Evolutionary conservation across 805 yeast species (phyloP).

Genomic region (Sporopachydermia lactativora): DNA sequence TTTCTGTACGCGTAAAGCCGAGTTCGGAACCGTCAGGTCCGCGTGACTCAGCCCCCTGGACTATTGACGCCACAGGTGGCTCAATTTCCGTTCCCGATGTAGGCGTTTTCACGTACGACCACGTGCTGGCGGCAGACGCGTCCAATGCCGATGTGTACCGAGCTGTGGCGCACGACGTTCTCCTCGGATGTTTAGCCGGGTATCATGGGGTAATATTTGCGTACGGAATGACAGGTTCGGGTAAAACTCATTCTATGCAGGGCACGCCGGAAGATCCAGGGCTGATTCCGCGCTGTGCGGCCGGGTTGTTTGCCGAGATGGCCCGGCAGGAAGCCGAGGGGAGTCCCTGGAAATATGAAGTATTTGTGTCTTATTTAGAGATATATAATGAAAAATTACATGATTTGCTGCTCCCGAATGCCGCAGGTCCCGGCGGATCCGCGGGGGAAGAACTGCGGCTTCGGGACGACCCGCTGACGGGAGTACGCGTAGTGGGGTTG

Average conservation of each 20-base stretch:
- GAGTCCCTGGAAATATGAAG: slow-evolving; percentile 23
- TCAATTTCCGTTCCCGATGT: slow-evolving; percentile 36
- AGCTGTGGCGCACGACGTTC: slow-evolving; percentile 37
- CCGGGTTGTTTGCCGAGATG: slow-evolving; percentile 40
- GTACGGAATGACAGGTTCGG: slow-evolving; percentile 91
- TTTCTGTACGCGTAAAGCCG: slow-evolving; percentile 70
- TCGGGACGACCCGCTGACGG: slow-evolving; percentile 60
- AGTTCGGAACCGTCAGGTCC: slow-evolving; percentile 7
- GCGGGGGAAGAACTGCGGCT: slow-evolving; percentile 46
- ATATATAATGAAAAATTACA: slow-evolving; percentile 80
- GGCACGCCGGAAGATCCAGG: slow-evolving; percentile 56
- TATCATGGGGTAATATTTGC: slow-evolving; percentile 86
- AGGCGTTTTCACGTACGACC: slow-evolving; percentile 62
- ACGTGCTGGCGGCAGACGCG: slow-evolving; percentile 49
- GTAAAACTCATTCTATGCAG: slow-evolving; percentile 80
- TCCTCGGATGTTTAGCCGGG: slow-evolving; percentile 48
- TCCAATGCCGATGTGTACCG: slow-evolving; percentile 50
- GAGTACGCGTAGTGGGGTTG: slow-evolving; percentile 65
- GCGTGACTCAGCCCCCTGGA: slow-evolving; percentile 26
- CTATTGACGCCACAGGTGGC: slow-evolving; percentile 24
- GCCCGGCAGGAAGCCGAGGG: slow-evolving; percentile 11
- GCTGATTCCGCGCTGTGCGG: slow-evolving; percentile 53
- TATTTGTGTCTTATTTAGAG: slow-evolving; percentile 64
- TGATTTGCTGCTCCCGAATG: slow-evolving; percentile 52
- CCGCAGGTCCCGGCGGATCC: too few relatives aligned